Percentiles rank a stretch among this genome's conserved stretches.
phyloP scores from a whole-genome alignment of 176 grass and related monocot genomes.

The Avena eriantha region DNA sequence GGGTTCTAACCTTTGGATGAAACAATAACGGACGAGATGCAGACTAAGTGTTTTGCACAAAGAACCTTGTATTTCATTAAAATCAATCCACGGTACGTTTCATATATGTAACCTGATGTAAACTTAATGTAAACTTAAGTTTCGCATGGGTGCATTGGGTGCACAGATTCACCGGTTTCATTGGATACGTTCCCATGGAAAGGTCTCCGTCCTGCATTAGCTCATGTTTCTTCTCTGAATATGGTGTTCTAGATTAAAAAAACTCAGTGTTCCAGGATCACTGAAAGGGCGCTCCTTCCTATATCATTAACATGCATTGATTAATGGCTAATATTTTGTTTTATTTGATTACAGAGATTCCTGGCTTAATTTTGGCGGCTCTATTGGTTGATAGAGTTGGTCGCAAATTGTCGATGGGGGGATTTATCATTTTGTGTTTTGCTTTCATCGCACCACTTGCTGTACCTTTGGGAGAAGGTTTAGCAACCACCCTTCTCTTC shows the following conservation, averaged over 20 bases:
- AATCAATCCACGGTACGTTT: no score
- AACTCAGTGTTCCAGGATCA: conserved; percentile 7
- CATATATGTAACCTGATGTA: no score
- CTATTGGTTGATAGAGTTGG: conserved; percentile 69
- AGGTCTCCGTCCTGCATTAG: neutral
- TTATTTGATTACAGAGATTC: conserved; percentile 60
- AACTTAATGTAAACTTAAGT: no score
- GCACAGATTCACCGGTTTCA: no score
- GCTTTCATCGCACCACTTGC: conserved; percentile 61
- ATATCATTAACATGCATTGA: neutral
- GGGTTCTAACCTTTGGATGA: no score
- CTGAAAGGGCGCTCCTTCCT: neutral
- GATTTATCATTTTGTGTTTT: conserved; percentile 60
- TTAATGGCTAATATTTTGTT: neutral
- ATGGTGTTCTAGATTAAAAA: conserved; percentile 7
- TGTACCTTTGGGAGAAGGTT: conserved; percentile 52
- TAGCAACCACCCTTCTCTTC: conserved; percentile 69
- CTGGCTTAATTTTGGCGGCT: conserved; percentile 66
- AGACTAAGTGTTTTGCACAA: no score
- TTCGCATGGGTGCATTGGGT: no score
- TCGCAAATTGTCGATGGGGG: conserved; percentile 62
- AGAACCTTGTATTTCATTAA: no score
- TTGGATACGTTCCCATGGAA: no score
- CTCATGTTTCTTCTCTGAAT: neutral
- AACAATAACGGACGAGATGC: no score